Base-by-base conservation (phyloP, 192 early-diverging fungal genomes). In the Geranomyces variabilis region DNA sequence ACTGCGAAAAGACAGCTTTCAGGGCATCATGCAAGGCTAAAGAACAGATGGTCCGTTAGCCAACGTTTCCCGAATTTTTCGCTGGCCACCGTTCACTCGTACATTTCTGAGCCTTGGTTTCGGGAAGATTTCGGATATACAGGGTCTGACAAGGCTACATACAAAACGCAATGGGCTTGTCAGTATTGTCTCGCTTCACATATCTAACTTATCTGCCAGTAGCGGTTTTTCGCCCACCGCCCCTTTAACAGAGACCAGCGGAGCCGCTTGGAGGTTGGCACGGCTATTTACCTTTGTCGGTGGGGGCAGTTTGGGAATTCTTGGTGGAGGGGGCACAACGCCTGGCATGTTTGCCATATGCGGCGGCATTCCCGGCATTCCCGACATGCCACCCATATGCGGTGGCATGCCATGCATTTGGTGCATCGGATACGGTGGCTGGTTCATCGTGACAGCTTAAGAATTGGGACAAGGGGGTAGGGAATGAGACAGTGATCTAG, bases 61-160 rank as follows among this genome's bases (percentile, higher is more conserved):
- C 19, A 10, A 41, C 7, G 43, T 46, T 5, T 17, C 44, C 14
- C 12, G 2, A 30, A n/a, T 17, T 29, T 3, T 67, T 4, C 15
- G 51, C 22, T 53, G 51, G 3, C n/a, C 58, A 28, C 30, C 28
- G 58, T 19, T 7, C 30, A 21, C 3, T 14, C 31, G 24, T 86
- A 92, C 90, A 89, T 77, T 86, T 76, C 75, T 90, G 84, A 30
- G 83, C 80, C 49, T 87, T 84, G 66, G 89, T 91, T 73, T 91
- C 89, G 66, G 85, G 88, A 29, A 95, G 75, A 73, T 91, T 90
- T 45, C 84, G 76, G 59, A 94, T 83, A 77, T 97, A 98, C 33
- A 98, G 85, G 7, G 95, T 92, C 63, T 93, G 89, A 75, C 91
- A 96, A 24, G 94, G 94, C 73, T 75, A 55, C 0, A 1, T 24